Percentiles rank a stretch among this genome's conserved stretches.
Conservation (phyloP, 1,284 basidiomycete genomes). For the Heterobasidion annosum region DNA sequence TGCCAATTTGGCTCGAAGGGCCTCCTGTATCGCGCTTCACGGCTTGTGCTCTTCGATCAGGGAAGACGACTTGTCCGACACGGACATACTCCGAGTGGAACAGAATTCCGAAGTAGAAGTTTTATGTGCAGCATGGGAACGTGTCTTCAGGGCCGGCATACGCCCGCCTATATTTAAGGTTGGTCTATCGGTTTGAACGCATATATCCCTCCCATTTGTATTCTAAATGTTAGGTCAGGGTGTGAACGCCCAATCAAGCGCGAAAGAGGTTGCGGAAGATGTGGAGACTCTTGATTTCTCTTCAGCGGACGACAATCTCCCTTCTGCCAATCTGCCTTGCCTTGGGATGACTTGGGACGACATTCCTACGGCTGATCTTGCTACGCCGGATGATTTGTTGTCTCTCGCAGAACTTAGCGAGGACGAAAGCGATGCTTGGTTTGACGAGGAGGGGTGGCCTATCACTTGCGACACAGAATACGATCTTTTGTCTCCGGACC, state of each 20-base stretch:
- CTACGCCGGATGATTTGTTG: not conserved
- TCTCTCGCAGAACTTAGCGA: too few species aligned
- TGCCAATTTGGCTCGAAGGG: not conserved
- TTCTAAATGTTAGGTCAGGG: not conserved
- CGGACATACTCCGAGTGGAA: not conserved
- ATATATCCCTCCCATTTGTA: not conserved
- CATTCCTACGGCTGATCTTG: not conserved
- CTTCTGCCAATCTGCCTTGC: not conserved
- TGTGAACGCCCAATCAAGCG: not conserved
- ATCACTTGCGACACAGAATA: too few species aligned
- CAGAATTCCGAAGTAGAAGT: slow-evolving; percentile 22
- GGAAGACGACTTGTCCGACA: not conserved
- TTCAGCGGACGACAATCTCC: not conserved
- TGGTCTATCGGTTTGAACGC: not conserved
- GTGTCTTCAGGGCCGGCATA: slow-evolving; percentile 33
- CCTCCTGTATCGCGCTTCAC: not conserved
- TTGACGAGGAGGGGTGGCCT: not conserved
- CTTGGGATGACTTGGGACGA: not conserved
- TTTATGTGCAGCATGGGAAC: slow-evolving; percentile 37
- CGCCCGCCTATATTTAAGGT: slow-evolving; percentile 46
- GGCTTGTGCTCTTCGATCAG: not conserved
- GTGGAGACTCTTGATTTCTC: not conserved
- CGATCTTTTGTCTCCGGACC: too few species aligned
- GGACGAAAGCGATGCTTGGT: not conserved
- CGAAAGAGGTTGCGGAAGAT: not conserved